A percentile compares a stretch with the other conserved stretches of the same genome.
phyloP scores from a whole-genome alignment of 2,329 filamentous ascomycete genomes.

The Xylariales sp. region DNA sequence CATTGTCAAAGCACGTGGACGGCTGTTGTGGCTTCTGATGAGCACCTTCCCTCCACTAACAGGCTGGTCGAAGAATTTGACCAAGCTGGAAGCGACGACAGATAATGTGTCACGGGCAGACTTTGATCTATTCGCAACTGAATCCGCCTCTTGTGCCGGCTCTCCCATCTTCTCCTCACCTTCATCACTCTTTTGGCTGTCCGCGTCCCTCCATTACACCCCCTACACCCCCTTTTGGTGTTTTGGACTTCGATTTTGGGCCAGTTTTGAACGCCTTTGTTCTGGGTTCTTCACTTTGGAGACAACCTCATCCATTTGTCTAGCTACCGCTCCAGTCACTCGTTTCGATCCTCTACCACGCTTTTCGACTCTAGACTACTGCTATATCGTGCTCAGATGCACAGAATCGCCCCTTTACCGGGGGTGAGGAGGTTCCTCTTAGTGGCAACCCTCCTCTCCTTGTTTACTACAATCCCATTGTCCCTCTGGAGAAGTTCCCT shows the following conservation, averaged over 20 bases:
- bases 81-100: no score
- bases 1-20: no score
- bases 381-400: slow-evolving; percentile 16
- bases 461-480: slow-evolving; percentile 14
- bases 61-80: no score
- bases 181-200: slow-evolving; percentile 15
- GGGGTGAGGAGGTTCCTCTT: slow-evolving; percentile 16
- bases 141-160: no score
- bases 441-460: slow-evolving; percentile 12
- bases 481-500: slow-evolving; percentile 6
- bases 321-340: slow-evolving; percentile 6
- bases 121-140: no score
- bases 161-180: slow-evolving; percentile 5
- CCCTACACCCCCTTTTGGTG: slow-evolving; percentile 24
- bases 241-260: slow-evolving; percentile 27
- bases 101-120: no score
- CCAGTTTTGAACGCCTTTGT: slow-evolving; percentile 20
- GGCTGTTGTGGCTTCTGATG: no score
- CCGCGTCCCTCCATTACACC: slow-evolving; percentile 11
- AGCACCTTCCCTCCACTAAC: no score
- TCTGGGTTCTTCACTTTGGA: slow-evolving; percentile 6
- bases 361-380: neutral
- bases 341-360: neutral
- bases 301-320: slow-evolving; percentile 11
- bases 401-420: slow-evolving; percentile 12